Conservation (phyloP, 352 stramenopile genomes). For the Phytophthora citrophthora region DNA sequence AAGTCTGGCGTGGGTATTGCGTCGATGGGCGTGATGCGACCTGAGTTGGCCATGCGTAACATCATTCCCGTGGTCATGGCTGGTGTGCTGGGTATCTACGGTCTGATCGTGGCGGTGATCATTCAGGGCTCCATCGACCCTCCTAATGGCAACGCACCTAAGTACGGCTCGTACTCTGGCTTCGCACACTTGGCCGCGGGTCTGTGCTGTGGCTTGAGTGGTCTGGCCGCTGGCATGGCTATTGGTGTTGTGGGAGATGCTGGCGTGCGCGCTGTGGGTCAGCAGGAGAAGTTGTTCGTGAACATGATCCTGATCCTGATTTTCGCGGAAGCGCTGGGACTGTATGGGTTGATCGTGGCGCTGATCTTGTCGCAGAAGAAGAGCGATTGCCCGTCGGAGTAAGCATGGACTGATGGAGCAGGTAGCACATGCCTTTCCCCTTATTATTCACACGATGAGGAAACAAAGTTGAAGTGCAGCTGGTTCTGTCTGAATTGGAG, state of each 20-base stretch:
- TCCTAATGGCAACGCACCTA: constrained; percentile 61
- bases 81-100: constrained; percentile 97
- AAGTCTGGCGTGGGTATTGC: constrained; percentile 98
- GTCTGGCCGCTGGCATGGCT: constrained; percentile 93
- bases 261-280: constrained; percentile 96
- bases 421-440: no score
- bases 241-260: constrained; percentile 97
- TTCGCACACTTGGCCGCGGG: constrained; percentile 95
- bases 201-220: constrained; percentile 94
- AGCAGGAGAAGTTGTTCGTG: constrained; percentile 99
- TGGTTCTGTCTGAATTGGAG: no score
- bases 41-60: constrained; percentile 97
- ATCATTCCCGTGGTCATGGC: constrained; percentile 99
- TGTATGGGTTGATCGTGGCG: constrained; percentile 97
- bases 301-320: constrained; percentile 99
- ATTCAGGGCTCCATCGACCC: constrained; percentile 92
- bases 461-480: no score
- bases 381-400: constrained; percentile 55
- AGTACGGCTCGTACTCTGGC: constrained; percentile 95
- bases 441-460: no score
- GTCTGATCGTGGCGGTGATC: constrained; percentile 95
- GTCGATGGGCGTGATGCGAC: constrained; percentile 96
- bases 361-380: constrained; percentile 92
- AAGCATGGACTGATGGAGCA: constrained; percentile 3
- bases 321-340: constrained; percentile 98